Conservation (phyloP, 306 rosid species). For the Cicer chorassanicum region DNA sequence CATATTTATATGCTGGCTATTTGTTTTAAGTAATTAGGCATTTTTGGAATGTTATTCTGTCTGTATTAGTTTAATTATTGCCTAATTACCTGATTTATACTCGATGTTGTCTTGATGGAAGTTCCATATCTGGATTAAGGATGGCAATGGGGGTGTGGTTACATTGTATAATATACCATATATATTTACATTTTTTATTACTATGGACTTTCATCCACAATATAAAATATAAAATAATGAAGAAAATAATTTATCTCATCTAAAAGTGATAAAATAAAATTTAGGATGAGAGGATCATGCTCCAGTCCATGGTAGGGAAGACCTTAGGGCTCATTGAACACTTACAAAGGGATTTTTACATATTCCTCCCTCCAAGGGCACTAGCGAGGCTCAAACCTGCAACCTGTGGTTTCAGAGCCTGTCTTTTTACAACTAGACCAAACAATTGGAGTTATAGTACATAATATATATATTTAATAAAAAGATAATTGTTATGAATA, state of each 20-base stretch:
- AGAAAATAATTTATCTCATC: background rate
- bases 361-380: too few species aligned
- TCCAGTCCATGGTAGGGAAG: too few species aligned
- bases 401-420: too few species aligned
- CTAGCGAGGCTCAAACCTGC: too few species aligned
- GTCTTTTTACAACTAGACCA: too few species aligned
- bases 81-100: slow-evolving; percentile 11
- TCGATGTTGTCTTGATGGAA: slow-evolving; percentile 14
- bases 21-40: slow-evolving; percentile 26
- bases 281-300: too few species aligned
- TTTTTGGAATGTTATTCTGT: slow-evolving; percentile 22
- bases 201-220: background rate
- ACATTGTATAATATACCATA: background rate
- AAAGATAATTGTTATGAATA: background rate
- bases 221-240: background rate
- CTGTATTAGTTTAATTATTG: slow-evolving; percentile 5
- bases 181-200: background rate
- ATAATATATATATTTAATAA: background rate
- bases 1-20: background rate
- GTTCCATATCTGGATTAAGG: slow-evolving; percentile 18
- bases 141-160: background rate
- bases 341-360: too few species aligned
- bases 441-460: background rate
- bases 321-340: too few species aligned
- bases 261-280: background rate